phyloP scores from a whole-genome alignment of 2,329 filamentous ascomycete species.

The Trichophyton schoenleinii region DNA sequence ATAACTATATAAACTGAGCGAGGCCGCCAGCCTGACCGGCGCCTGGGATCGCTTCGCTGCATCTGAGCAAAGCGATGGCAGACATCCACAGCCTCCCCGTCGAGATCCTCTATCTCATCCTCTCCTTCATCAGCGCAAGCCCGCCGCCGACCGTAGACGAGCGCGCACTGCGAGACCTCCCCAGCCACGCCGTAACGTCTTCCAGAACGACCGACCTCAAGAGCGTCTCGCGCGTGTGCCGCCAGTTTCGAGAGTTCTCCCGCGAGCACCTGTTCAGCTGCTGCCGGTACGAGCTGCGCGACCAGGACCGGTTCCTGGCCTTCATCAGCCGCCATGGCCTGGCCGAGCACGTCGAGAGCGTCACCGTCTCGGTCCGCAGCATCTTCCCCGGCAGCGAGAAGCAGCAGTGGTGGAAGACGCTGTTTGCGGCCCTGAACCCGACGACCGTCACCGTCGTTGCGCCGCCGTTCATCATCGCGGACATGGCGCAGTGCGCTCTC shows the following conservation, averaged over 20 bases:
- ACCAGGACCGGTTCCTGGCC: slow-evolving; percentile 24
- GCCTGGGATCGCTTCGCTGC: no score
- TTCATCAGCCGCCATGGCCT: slow-evolving; percentile 28
- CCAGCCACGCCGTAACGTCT: slow-evolving; percentile 32
- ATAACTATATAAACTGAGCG: no score
- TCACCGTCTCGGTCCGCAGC: slow-evolving; percentile 35
- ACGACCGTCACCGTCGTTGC: slow-evolving; percentile 46
- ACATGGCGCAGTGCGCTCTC: slow-evolving; percentile 46
- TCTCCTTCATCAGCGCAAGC: slow-evolving; percentile 41
- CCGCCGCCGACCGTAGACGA: slow-evolving; percentile 36
- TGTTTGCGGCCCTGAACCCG: slow-evolving; percentile 45
- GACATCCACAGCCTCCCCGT: slow-evolving; percentile 39
- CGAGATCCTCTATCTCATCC: slow-evolving; percentile 48
- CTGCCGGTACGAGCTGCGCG: slow-evolving; percentile 29
- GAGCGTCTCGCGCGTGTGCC: slow-evolving; percentile 42
- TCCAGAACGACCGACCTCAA: slow-evolving; percentile 40
- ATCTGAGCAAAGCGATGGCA: not conserved
- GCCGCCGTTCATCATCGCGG: slow-evolving; percentile 50
- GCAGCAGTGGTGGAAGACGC: slow-evolving; percentile 41
- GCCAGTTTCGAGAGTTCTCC: slow-evolving; percentile 40
- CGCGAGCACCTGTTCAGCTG: slow-evolving; percentile 49
- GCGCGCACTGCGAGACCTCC: slow-evolving; percentile 37
- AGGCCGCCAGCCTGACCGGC: no score
- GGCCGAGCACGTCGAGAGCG: slow-evolving; percentile 32
- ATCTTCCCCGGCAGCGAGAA: slow-evolving; percentile 28